Evolutionary conservation across 163 green algal genomes (phyloP).

Genomic region (Scenedesmus sp.): DNA sequence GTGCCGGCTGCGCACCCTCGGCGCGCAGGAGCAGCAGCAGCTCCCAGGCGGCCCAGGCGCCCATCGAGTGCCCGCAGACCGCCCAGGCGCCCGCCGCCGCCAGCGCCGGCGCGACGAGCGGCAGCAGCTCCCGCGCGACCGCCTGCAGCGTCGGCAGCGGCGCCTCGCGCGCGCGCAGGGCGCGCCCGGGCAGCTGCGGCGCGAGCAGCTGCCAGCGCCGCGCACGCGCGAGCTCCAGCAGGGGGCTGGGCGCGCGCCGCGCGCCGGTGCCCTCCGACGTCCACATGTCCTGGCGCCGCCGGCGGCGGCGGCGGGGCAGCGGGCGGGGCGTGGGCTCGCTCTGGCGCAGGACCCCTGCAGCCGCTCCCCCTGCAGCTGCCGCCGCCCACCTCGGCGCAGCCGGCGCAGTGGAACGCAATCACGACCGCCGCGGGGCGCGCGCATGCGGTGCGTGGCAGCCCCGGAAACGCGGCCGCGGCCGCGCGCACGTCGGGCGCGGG

Average conservation of each 20-base stretch:
- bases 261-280: constrained; percentile 83
- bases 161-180: constrained; percentile 61
- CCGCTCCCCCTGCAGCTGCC: no score
- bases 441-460: no score
- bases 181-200: constrained; percentile 82
- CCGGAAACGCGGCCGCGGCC: no score
- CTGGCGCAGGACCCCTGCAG: no score
- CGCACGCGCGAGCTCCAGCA: constrained; percentile 79
- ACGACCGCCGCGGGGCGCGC: no score
- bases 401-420: no score
- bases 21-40: constrained; percentile 58
- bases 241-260: constrained; percentile 64
- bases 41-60: constrained; percentile 85
- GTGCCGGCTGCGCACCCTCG: constrained; percentile 12
- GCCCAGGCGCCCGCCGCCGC: constrained; percentile 31
- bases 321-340: no score
- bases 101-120: constrained; percentile 20
- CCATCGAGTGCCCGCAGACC: constrained; percentile 84
- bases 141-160: constrained; percentile 28
- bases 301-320: no score
- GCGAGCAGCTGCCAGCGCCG: constrained; percentile 70
- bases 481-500: no score
- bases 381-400: no score
- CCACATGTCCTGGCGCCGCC: constrained; percentile 95
- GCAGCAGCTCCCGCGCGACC: constrained; percentile 31